Conservation (phyloP, 2,329 filamentous ascomycete species). For the Cytospora mali region DNA sequence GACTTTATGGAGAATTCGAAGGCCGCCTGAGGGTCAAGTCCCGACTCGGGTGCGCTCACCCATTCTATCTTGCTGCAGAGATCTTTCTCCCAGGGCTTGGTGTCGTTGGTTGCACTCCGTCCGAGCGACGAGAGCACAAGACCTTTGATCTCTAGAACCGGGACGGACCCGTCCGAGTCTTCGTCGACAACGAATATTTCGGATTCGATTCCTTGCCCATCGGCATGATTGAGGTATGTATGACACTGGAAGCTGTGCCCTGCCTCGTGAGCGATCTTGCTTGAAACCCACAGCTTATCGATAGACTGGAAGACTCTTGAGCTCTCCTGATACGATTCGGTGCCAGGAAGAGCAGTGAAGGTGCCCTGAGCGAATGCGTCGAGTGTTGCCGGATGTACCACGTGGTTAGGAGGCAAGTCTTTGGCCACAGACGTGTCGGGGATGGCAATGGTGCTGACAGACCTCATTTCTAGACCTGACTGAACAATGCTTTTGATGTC, state of each 20-base stretch:
- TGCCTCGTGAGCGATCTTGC: neutral
- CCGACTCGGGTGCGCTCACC: too few species aligned
- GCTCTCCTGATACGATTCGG: too few species aligned
- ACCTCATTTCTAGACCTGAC: neutral
- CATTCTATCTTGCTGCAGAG: neutral
- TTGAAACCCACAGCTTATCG: constrained; percentile 6
- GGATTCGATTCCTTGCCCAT: neutral
- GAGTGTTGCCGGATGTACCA: constrained; percentile 34
- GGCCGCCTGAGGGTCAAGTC: neutral
- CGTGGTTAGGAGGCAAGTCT: neutral
- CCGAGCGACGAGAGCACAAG: neutral
- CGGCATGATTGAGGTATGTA: neutral
- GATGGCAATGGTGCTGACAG: constrained; percentile 7
- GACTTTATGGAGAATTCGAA: too few species aligned
- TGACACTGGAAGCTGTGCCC: constrained; percentile 9
- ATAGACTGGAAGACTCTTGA: neutral
- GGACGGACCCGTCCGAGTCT: neutral
- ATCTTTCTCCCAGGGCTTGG: neutral
- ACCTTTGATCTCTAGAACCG: neutral
- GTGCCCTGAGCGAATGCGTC: constrained; percentile 29
- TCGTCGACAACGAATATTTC: neutral
- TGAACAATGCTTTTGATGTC: constrained; percentile 23
- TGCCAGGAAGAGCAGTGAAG: constrained; percentile 23
- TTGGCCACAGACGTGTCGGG: neutral
- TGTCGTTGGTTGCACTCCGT: neutral